These are phyloP conservation scores for Leptographium lundbergii DNA, from an alignment of 2,329 filamentous ascomycete species.

Conservation along the genomic window DNA sequence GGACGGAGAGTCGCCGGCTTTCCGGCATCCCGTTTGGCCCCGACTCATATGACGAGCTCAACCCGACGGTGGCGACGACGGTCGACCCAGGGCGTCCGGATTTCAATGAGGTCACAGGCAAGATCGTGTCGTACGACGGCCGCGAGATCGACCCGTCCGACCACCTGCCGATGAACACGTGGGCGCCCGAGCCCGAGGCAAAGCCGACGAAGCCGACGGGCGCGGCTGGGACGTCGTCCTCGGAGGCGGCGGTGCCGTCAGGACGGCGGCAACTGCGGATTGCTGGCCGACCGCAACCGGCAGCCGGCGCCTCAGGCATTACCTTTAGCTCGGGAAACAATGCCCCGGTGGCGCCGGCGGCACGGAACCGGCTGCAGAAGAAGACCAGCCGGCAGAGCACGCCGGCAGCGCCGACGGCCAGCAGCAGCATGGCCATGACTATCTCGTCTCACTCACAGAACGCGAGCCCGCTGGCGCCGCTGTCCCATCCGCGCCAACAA, in stretches of 20 bases:
- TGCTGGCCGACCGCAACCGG: slow-evolving; percentile 30
- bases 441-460: no score
- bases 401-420: slow-evolving; percentile 18
- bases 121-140: slow-evolving; percentile 65
- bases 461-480: slow-evolving; percentile 37
- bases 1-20: slow-evolving; percentile 25
- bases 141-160: slow-evolving; percentile 70
- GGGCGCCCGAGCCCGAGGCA: slow-evolving; percentile 64
- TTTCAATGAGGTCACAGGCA: slow-evolving; percentile 44
- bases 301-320: slow-evolving; percentile 15
- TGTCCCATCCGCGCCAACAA: slow-evolving; percentile 34
- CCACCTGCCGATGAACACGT: slow-evolving; percentile 63
- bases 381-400: slow-evolving; percentile 34
- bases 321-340: slow-evolving; percentile 21
- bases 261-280: slow-evolving; percentile 40
- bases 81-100: slow-evolving; percentile 22
- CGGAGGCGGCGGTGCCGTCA: slow-evolving; percentile 14
- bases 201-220: slow-evolving; percentile 30
- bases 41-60: slow-evolving; percentile 62
- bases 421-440: neutral
- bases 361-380: slow-evolving; percentile 53
- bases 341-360: slow-evolving; percentile 20
- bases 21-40: slow-evolving; percentile 61
- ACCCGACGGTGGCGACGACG: slow-evolving; percentile 37
- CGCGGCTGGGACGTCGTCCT: slow-evolving; percentile 11